A percentile compares a stretch with the other conserved stretches of the same genome.
Evolutionary conservation across 805 yeast species (phyloP).

Genomic region (Myxozyma udenii): DNA sequence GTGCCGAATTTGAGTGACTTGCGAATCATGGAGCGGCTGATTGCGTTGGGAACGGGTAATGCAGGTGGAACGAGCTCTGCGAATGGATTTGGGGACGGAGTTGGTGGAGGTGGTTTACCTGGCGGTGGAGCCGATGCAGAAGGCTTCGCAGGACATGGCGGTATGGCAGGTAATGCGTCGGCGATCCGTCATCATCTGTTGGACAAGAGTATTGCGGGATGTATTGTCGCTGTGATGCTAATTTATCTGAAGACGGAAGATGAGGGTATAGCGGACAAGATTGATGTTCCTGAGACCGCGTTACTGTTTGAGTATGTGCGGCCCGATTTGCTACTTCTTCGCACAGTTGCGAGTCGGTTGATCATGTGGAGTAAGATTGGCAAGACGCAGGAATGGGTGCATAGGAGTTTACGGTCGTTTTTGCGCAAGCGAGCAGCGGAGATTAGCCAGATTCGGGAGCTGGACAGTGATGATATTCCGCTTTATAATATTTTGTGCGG

Average conservation of each 20-base stretch:
- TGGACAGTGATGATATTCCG: constrained; percentile 62
- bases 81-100: not conserved
- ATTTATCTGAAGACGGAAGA: constrained; percentile 70
- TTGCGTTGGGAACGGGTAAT: constrained; percentile 52
- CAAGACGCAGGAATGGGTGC: constrained; percentile 53
- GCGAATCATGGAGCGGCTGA: constrained; percentile 57
- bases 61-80: constrained; percentile 6
- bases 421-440: constrained; percentile 33
- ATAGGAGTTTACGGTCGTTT: constrained; percentile 52
- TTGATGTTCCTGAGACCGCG: constrained; percentile 57
- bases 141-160: constrained; percentile 18
- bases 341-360: constrained; percentile 61
- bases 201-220: constrained; percentile 67
- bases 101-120: not conserved
- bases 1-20: constrained; percentile 59
- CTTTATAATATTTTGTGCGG: constrained; percentile 72
- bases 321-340: constrained; percentile 69
- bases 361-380: constrained; percentile 71
- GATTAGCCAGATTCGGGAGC: constrained; percentile 18
- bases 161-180: constrained; percentile 47
- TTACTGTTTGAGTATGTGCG: constrained; percentile 65
- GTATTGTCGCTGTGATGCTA: constrained; percentile 69
- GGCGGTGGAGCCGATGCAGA: not conserved
- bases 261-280: constrained; percentile 54
- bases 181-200: constrained; percentile 55